Evolutionary conservation across 2,329 filamentous ascomycete species (phyloP), one percentile per base, ranked within the genome.

Genomic region (Seiridium unicorne): DNA sequence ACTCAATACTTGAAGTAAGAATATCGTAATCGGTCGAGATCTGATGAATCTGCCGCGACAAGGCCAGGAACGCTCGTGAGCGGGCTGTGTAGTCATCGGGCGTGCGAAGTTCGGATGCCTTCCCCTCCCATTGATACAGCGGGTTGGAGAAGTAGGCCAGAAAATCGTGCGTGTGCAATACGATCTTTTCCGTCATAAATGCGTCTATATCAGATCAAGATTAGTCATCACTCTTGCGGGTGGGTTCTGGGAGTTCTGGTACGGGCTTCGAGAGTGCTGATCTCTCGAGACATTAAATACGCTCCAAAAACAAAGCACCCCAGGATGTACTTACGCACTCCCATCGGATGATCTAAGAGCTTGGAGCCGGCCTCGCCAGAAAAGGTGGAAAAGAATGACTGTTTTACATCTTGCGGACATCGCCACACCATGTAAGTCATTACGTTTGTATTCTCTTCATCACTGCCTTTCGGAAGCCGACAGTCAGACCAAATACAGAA

Each of bases 21-120:
- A 62, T 62, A 42, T 62, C 51, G 40, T 60, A 57, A 53, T 62
- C 60, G 6, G 57, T 62, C 5, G 57, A 62, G 36, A 60, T 53
- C 48, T 62, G 57, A 26, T 62, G 54, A 32, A 62, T 60, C 32
- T 62, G 60, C 13, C 57, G 51, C 10, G 60, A 18, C 36, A 62
- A 51, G 9, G 60, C 36, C 4, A 62, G 48, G 26, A 62, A 60
- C 6, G 53, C 57, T 4, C 57, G 51, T 1, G 38, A 51, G 0
- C 60, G 44, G 8, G 54, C 51, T 5, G 46, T 57, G 34, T 62
- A 62, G 40, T 62, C 60, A 11, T 62, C 48, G 6, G 60, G 60
- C 5, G 60, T 60, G 2, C 34, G 60, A 32, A 60, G 57, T 34
- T 62, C 60, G 3, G 60, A 62, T 5, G 58, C 60, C 42, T 44